These are phyloP conservation scores for Haplosporangium sp. DNA, from an alignment of 371 early-diverging fungal genomes.

Conservation along the genomic window DNA sequence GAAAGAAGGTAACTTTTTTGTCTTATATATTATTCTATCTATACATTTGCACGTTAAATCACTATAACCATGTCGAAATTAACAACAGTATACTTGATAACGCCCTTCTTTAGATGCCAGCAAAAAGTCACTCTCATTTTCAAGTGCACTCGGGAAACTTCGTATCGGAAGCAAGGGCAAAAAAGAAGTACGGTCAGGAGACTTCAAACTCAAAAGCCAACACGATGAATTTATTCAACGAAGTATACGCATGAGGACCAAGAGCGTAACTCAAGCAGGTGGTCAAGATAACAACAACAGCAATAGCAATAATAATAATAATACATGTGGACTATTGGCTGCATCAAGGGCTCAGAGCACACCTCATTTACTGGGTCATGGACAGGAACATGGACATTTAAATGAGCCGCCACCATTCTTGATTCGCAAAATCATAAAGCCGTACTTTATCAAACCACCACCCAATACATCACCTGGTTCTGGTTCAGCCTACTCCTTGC, in stretches of 20 bases:
- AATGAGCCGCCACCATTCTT: slow-evolving; percentile 35
- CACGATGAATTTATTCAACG: slow-evolving; percentile 36
- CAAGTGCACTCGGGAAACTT: slow-evolving; percentile 32
- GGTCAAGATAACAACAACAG: slow-evolving; percentile 7
- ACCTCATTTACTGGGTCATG: slow-evolving; percentile 4
- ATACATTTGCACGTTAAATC: no score
- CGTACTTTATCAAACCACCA: slow-evolving; percentile 39
- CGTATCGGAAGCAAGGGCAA: slow-evolving; percentile 38
- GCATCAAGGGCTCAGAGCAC: slow-evolving; percentile 9
- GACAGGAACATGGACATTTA: background rate
- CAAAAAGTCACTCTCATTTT: slow-evolving; percentile 31
- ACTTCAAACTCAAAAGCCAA: slow-evolving; percentile 34
- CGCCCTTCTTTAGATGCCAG: slow-evolving; percentile 7
- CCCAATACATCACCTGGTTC: slow-evolving; percentile 15
- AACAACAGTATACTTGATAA: background rate
- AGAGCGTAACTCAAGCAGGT: no score
- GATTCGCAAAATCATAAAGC: slow-evolving; percentile 38
- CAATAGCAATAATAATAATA: background rate
- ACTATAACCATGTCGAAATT: background rate
- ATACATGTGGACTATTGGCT: background rate
- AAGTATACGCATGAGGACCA: slow-evolving; percentile 24
- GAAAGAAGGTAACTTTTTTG: no score
- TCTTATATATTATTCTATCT: no score
- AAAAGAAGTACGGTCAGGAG: slow-evolving; percentile 26
- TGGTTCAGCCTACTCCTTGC: slow-evolving; percentile 11